Conservation (phyloP, 768 basidiomycete genomes). For the Pleurotus eryngii region DNA sequence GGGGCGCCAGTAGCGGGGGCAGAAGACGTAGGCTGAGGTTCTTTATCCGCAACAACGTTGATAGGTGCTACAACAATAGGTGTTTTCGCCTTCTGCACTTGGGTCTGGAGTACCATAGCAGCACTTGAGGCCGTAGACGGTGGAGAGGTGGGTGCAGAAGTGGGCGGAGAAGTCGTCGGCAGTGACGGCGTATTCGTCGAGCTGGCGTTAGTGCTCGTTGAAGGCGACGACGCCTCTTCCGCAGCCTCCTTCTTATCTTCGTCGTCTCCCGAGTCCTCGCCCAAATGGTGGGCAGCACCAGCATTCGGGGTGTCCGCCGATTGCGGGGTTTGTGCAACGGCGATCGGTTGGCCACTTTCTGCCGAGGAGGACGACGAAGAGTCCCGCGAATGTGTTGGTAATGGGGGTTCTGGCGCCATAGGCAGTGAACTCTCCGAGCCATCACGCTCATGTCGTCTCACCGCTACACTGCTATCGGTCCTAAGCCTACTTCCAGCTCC, state of each 20-base stretch:
- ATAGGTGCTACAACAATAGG: not conserved
- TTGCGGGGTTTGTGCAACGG: not conserved
- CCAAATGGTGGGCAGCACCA: not conserved
- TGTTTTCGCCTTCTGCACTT: not conserved
- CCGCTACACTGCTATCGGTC: not conserved
- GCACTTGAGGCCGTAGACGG: not conserved
- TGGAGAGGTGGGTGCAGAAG: constrained; percentile 4
- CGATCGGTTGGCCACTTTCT: not conserved
- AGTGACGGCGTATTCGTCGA: not conserved
- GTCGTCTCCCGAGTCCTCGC: too few relatives aligned
- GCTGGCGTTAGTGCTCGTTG: not conserved
- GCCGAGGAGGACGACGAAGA: too few relatives aligned
- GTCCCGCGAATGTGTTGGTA: not conserved
- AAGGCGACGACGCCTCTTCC: not conserved
- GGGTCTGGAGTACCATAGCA: not conserved
- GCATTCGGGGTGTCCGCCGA: not conserved
- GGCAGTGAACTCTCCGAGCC: not conserved
- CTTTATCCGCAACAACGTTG: not conserved
- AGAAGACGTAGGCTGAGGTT: not conserved
- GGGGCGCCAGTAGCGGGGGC: not conserved
- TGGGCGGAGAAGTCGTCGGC: not conserved
- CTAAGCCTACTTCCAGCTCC: not conserved
- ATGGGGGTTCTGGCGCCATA: not conserved
- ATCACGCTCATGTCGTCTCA: not conserved
- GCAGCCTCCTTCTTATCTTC: not conserved